phyloP scores from a whole-genome alignment of 148 eudicot genomes.

The Limonium bicolor region DNA sequence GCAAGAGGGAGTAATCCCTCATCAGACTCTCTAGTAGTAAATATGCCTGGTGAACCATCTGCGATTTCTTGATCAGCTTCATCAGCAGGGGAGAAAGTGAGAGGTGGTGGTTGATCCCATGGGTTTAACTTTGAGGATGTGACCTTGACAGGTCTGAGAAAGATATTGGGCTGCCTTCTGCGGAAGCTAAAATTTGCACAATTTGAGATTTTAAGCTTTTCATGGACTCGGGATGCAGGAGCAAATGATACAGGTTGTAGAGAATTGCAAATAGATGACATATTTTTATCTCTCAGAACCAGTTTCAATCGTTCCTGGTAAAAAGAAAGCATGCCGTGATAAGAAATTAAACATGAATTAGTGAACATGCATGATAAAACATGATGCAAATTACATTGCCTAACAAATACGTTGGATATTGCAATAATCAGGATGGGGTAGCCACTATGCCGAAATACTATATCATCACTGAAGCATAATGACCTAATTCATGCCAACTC shows the following conservation, averaged over 20 bases:
- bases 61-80: conserved; percentile 27
- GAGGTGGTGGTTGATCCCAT: conserved; percentile 74
- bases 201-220: conserved; percentile 6
- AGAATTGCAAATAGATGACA: neutral
- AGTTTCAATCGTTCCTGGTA: too few relatives aligned
- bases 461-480: too few relatives aligned
- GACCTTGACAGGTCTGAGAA: conserved; percentile 12
- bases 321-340: too few relatives aligned
- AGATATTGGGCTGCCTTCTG: conserved; percentile 9
- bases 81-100: conserved; percentile 39
- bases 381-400: too few relatives aligned
- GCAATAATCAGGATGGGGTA: too few relatives aligned
- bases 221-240: conserved; percentile 9
- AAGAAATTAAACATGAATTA: too few relatives aligned
- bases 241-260: conserved; percentile 1
- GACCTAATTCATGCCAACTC: too few relatives aligned
- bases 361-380: too few relatives aligned
- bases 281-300: neutral
- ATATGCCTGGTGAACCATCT: conserved; percentile 33
- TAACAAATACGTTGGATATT: too few relatives aligned
- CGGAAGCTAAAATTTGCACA: conserved; percentile 9
- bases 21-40: conserved; percentile 36
- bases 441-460: too few relatives aligned
- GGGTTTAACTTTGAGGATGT: conserved; percentile 39
- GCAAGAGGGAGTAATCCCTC: conserved; percentile 17